Evolutionary conservation across 805 yeast species (phyloP), one percentile per base, ranked within the genome.

Genomic region (Metschnikowia arizonensis): DNA sequence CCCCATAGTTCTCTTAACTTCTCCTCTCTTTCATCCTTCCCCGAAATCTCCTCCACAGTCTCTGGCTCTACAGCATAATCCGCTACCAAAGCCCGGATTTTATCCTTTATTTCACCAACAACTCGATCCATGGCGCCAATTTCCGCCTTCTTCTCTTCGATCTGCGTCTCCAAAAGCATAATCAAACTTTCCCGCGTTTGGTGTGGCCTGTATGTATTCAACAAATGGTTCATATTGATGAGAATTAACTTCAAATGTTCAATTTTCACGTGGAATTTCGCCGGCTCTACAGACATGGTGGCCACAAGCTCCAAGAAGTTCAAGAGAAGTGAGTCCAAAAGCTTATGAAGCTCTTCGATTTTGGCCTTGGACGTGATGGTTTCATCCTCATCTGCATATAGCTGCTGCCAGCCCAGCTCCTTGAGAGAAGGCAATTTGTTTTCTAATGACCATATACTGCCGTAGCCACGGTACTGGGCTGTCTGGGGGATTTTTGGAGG

Each of bases 201-300:
- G 64, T 93, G 98, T 2, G 97, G 93, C 49, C 99, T 73, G 64
- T 93, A 93, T 42, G 90, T 89, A 62, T 93, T 93, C 47, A 93
- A 68, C 30, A 93, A 68, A 62, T 93, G 98, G 61, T 93, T 97
- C 52, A 93, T 82, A 59, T 93, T 93, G 59, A 91, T 84, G 42
- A 93, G 68, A 9, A 91, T 81, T 11, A 84, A 75, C 50, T 95
- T 78, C 31, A 93, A 79, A 52, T 88, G 81, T 52, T 89, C 96
- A 23, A 89, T 78, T 56, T 88, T 85, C 5, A 65, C 62, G 39
- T 65, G 65, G 44, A 74, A 76, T 42, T 77, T 69, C 18, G 77
- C 75, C 1, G 99, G 97, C 48, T 85, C 80, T 9, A 82, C 75
- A 4, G 86, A 73, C 63, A 90, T 73, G 6, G 87, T 70, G 3